Evolutionary conservation across 1,139 yeast species (phyloP).

Genomic region (Geotrichum carabidarum): DNA sequence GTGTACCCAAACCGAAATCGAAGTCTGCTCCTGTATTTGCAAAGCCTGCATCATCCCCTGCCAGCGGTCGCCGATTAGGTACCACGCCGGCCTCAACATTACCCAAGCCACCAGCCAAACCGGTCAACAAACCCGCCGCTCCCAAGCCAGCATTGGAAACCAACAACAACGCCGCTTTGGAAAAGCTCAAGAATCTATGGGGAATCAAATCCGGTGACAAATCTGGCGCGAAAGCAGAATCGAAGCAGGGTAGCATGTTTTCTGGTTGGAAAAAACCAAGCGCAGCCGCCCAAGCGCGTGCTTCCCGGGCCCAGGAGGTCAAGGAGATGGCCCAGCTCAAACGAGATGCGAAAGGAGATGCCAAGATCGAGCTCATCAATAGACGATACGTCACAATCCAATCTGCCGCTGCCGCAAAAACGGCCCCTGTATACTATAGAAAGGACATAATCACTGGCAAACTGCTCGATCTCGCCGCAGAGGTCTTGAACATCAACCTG

Average conservation of each 20-base stretch:
- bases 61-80: conserved; percentile 4
- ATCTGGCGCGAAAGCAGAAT: background rate
- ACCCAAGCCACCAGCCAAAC: conserved; percentile 1
- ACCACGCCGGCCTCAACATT: background rate
- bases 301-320: conserved; percentile 7
- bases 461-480: conserved; percentile 64
- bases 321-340: conserved; percentile 29
- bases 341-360: conserved; percentile 64
- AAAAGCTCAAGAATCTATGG: conserved; percentile 17
- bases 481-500: conserved; percentile 25
- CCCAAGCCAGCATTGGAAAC: background rate
- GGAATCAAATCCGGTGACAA: background rate
- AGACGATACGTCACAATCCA: conserved; percentile 58
- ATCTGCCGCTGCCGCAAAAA: conserved; percentile 31
- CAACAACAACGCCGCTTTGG: conserved; percentile 17
- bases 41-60: conserved; percentile 6
- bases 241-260: conserved; percentile 1
- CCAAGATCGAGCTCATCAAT: conserved; percentile 49
- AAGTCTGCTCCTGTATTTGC: background rate
- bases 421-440: conserved; percentile 48
- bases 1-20: conserved; percentile 27
- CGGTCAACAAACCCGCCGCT: background rate
- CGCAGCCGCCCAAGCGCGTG: conserved; percentile 1
- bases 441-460: conserved; percentile 73
- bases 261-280: conserved; percentile 17